Evolutionary conservation across 257 asterid genomes (phyloP).

Genomic region (Nicotiana knightiana): DNA sequence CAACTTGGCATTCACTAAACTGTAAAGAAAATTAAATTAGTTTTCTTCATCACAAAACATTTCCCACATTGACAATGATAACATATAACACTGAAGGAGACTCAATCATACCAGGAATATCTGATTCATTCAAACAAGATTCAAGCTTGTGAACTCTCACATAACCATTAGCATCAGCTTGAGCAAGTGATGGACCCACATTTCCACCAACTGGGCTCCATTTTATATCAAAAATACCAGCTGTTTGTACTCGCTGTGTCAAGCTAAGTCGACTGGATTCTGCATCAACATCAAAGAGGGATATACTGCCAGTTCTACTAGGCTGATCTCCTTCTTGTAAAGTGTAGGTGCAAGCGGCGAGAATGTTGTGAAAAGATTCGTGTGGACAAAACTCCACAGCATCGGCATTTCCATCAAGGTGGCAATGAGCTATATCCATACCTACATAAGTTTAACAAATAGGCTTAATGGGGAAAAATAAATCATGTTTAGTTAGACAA

Average conservation of each 20-base stretch:
- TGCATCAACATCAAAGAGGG: conserved; percentile 63
- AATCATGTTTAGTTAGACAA: not conserved
- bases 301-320: conserved; percentile 65
- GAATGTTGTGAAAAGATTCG: conserved; percentile 46
- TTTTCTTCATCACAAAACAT: not conserved
- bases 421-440: conserved; percentile 65
- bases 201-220: conserved; percentile 54
- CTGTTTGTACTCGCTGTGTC: conserved; percentile 47
- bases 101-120: conserved; percentile 30
- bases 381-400: conserved; percentile 94
- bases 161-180: conserved; percentile 94
- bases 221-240: conserved; percentile 82
- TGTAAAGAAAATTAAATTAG: not conserved
- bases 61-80: not conserved
- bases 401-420: conserved; percentile 84
- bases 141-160: conserved; percentile 53
- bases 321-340: conserved; percentile 71
- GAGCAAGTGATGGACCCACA: conserved; percentile 69
- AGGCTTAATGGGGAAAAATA: not conserved
- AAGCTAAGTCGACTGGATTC: conserved; percentile 36
- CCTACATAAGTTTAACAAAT: not conserved
- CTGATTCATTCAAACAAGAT: conserved; percentile 22
- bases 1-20: not conserved
- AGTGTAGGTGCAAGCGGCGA: conserved; percentile 91
- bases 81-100: not conserved